Base-by-base conservation (phyloP, 306 rosid genomes). In the Albizia julibrissin region DNA sequence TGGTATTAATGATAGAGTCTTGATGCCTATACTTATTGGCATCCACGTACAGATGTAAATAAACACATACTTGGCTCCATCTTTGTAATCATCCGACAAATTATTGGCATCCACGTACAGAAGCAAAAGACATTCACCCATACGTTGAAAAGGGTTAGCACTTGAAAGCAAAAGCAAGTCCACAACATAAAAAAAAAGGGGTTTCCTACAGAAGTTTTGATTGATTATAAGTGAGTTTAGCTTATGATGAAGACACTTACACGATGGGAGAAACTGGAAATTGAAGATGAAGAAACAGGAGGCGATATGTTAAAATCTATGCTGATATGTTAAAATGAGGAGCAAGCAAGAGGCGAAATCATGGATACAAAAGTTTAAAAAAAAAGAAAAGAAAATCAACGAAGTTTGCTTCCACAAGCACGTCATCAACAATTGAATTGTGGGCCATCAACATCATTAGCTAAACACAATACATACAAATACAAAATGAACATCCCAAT, bases 61-160 rank as follows among this genome's bases (percentile, higher is more conserved):
- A 65, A 84, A 80, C 54, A 84, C 87, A 69, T 88, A 94, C 97
- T 56, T 49, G 7, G 82, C 56, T 80, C 74, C 87, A 43, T 74
- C 87, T 66, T 72, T 84, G 26, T 12, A 54, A 76, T 87, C 83
- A 56, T 73, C 80, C 8, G 90, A 27, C 56, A 83, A 73, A 49
- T 43, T 75, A 29, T 78, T 74, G 74, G n/a, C n/a, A n/a, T n/a
- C n/a, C n/a, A n/a, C n/a, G n/a, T 39, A 37, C 68, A 62, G 37
- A 62, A 64, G 69, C 69, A 29, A 64, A 64, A 29, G 69, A 15
- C 34, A 47, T 74, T 67, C 72, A 67, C 43, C 8, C 5, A 29
- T 29, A 29, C 16, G 56, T 26, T 46, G 59, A 72, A 44, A 44
- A 14, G 61, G 61, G 59, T 15, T 26, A 39, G 37, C 37, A 13